These are phyloP conservation scores for Populus tremula DNA, from an alignment of 345 rosid species.

Conservation along the genomic window DNA sequence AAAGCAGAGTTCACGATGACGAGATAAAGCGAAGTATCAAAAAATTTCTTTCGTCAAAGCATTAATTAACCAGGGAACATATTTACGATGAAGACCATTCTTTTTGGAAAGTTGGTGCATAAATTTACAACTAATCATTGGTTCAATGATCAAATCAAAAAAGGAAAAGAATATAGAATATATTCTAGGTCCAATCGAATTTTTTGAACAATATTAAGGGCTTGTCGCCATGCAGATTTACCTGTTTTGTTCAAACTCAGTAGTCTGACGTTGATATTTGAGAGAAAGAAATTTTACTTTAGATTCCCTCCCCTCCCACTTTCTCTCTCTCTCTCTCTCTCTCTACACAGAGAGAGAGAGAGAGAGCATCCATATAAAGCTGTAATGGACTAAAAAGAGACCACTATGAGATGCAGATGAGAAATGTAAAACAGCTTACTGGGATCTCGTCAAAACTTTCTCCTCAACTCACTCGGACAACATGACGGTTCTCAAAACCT, in stretches of 20 bases:
- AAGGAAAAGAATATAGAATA: too few species aligned
- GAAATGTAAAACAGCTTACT: not conserved
- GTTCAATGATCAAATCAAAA: too few species aligned
- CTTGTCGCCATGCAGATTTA: too few species aligned
- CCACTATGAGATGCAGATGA: constrained; percentile 1
- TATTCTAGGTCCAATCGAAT: too few species aligned
- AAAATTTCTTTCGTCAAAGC: not conserved
- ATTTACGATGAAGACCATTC: not conserved
- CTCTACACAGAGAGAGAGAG: too few species aligned
- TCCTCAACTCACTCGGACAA: not conserved
- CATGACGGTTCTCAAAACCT: not conserved
- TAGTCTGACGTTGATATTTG: too few species aligned
- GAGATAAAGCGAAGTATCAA: too few species aligned
- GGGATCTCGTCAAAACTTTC: not conserved
- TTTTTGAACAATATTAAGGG: too few species aligned
- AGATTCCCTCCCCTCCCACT: not conserved
- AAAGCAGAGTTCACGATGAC: too few species aligned
- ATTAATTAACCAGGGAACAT: not conserved
- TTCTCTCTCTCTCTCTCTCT: not conserved
- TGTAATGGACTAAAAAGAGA: not conserved
- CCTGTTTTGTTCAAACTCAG: too few species aligned
- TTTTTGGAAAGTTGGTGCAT: not conserved
- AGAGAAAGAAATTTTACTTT: not conserved
- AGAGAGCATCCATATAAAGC: not conserved
- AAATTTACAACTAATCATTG: too few species aligned